Conservation (phyloP, 2,329 filamentous ascomycete species). For the Dothideomycetidae sp. region DNA sequence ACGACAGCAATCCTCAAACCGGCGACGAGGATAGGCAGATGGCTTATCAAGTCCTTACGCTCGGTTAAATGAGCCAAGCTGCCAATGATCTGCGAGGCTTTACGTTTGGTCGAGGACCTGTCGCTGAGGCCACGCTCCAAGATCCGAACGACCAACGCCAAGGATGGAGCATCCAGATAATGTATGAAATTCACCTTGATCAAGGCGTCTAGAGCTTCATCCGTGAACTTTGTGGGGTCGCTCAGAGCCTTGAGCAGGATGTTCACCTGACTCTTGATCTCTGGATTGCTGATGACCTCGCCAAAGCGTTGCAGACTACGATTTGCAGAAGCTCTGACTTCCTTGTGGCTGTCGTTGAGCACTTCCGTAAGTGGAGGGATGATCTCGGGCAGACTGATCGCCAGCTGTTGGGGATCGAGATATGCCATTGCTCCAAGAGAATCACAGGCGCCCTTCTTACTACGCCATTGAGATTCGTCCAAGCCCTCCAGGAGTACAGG, state of each 20-base stretch:
- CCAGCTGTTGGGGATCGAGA: constrained; percentile 86
- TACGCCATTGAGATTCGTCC: constrained; percentile 93
- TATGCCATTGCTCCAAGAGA: constrained; percentile 97
- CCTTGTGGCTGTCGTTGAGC: constrained; percentile 94
- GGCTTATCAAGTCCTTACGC: constrained; percentile 79
- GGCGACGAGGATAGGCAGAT: constrained; percentile 82
- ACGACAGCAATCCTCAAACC: constrained; percentile 81
- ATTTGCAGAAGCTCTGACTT: constrained; percentile 83
- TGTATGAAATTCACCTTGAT: constrained; percentile 99
- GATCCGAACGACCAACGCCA: constrained; percentile 89
- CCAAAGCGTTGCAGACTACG: constrained; percentile 94
- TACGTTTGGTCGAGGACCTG: constrained; percentile 87
- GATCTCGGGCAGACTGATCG: constrained; percentile 83
- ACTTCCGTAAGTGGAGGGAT: constrained; percentile 91
- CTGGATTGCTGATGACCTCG: constrained; percentile 95
- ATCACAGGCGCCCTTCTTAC: constrained; percentile 95
- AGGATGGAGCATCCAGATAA: constrained; percentile 91
- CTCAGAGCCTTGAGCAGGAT: constrained; percentile 92
- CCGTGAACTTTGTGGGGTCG: constrained; percentile 92
- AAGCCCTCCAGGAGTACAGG: constrained; percentile 83
- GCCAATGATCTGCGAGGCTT: constrained; percentile 93
- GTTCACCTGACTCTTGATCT: constrained; percentile 83
- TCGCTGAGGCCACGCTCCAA: constrained; percentile 83
- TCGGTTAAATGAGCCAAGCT: constrained; percentile 95
- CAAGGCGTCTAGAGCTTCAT: constrained; percentile 80